Evolutionary conservation across 2,329 filamentous ascomycete genomes (phyloP), one percentile per base, ranked within the genome.

Genomic region (Ophiostoma sp.): DNA sequence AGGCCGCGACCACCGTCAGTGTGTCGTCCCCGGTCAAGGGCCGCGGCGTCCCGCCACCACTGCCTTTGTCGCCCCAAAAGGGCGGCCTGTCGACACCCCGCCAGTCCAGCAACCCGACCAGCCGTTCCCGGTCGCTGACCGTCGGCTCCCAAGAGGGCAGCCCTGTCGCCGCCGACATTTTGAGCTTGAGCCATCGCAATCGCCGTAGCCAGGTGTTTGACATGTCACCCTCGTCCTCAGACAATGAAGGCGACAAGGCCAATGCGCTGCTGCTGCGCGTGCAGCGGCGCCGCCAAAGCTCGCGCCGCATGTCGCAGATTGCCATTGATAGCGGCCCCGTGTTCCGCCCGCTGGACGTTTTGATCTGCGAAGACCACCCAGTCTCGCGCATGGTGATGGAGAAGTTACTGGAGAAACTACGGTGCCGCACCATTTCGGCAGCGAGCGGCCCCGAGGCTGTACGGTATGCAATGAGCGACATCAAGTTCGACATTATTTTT

Each of bases 381-480:
- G 95, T 99, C 3, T 97, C 96, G 6, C 90, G 95, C 28, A 91
- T 99, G 85, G 95, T 99, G n/a, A 98, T 99, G 95, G 96, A 99
- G 80, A 96, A 97, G 78, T 85, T 99, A 8, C 87, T 99, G 70
- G 96, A 99, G 81, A 99, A 98, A 83, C 85, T 98, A 48, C 92
- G 94, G 48, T 99, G 96, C 79, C 93, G 96, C 57, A 98, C 95
- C 9, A 96, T 99, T 78, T 94, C 93, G 2, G 95, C 96, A 4
- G 88, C 91, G 2, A 97, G 95, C 77, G 96, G 96, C 0, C 91
- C 93, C 0, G 96, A 99, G 80, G 96, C 95, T 12, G 92, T 97
- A 78, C 90, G 95, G 28, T 97, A 96, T 82, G 94, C 96, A 36
- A 93, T 97, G 86, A 95, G 95, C 79, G 95, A 98, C 80, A 95